Conservation (phyloP, 202 grass and related monocot species). For the Carex sylvatica region DNA sequence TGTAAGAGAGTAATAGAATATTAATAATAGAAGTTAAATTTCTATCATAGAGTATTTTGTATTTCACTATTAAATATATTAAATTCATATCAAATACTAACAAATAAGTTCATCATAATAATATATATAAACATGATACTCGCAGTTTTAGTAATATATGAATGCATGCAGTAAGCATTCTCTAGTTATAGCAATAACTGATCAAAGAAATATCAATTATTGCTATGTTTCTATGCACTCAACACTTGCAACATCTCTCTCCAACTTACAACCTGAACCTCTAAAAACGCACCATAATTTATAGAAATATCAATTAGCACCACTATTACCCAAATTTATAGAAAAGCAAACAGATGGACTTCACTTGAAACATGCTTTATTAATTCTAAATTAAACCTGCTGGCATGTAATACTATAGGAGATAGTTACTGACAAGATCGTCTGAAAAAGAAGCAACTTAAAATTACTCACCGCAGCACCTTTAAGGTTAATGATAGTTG, state of each 20-base stretch:
- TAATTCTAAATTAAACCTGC: neutral
- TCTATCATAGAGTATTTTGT: too few relatives aligned
- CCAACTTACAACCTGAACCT: too few relatives aligned
- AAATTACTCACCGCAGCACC: conserved; percentile 50
- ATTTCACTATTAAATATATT: too few relatives aligned
- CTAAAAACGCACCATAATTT: too few relatives aligned
- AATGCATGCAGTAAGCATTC: too few relatives aligned
- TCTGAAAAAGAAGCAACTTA: neutral
- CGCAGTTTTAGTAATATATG: neutral
- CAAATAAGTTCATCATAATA: neutral
- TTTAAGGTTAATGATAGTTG: conserved; percentile 37
- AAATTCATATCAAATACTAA: too few relatives aligned
- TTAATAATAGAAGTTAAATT: too few relatives aligned
- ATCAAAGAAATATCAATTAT: neutral
- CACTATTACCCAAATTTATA: neutral
- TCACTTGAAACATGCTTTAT: neutral
- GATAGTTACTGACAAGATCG: neutral
- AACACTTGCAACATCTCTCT: too few relatives aligned
- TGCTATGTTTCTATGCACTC: too few relatives aligned
- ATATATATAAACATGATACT: neutral
- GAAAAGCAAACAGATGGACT: neutral
- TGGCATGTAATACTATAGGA: neutral
- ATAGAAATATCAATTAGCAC: neutral
- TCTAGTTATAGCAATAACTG: too few relatives aligned
- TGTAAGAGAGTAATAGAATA: too few relatives aligned